A percentile compares a stretch with the other conserved stretches of the same genome.
phyloP scores from a whole-genome alignment of 1,284 basidiomycete species.

The Pseudozyma sp. region DNA sequence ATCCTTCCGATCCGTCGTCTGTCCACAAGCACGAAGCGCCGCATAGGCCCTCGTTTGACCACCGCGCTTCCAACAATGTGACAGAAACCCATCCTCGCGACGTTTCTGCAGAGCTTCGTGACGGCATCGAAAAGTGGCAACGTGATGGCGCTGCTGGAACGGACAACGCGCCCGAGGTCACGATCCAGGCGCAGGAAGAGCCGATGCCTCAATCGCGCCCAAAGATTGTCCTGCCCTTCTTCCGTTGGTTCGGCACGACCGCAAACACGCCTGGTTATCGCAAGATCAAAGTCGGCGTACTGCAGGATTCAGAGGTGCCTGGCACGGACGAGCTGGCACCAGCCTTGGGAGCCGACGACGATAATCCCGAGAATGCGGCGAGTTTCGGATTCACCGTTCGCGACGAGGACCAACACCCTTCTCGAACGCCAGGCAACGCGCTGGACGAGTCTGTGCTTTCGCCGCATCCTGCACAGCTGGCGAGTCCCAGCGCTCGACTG shows the following conservation, averaged over 20 bases:
- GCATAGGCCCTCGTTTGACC: constrained; percentile 9
- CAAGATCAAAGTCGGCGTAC: constrained; percentile 62
- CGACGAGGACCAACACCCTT: constrained; percentile 29
- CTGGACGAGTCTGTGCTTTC: constrained; percentile 35
- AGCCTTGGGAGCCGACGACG: constrained; percentile 19
- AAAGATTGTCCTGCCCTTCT: constrained; percentile 62
- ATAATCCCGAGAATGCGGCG: constrained; percentile 8
- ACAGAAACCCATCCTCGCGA: constrained; percentile 8
- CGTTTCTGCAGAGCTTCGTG: constrained; percentile 44
- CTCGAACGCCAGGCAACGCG: constrained; percentile 23
- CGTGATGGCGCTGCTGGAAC: constrained; percentile 29
- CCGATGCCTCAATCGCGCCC: constrained; percentile 26
- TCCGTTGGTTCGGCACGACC: constrained; percentile 62
- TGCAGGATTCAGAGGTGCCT: constrained; percentile 49
- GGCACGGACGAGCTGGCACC: constrained; percentile 41
- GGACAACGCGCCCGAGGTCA: constrained; percentile 19
- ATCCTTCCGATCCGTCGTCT: constrained; percentile 25
- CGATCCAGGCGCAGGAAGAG: constrained; percentile 10
- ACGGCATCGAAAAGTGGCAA: constrained; percentile 51
- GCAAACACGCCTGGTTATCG: constrained; percentile 63
- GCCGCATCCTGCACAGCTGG: constrained; percentile 22
- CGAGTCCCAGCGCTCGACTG: constrained; percentile 23
- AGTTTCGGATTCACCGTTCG: constrained; percentile 37
- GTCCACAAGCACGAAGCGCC: constrained; percentile 20
- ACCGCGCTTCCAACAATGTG: constrained; percentile 7